Evolutionary conservation across 352 stramenopile genomes (phyloP).

Genomic region (Elongisporangium undulatum): DNA sequence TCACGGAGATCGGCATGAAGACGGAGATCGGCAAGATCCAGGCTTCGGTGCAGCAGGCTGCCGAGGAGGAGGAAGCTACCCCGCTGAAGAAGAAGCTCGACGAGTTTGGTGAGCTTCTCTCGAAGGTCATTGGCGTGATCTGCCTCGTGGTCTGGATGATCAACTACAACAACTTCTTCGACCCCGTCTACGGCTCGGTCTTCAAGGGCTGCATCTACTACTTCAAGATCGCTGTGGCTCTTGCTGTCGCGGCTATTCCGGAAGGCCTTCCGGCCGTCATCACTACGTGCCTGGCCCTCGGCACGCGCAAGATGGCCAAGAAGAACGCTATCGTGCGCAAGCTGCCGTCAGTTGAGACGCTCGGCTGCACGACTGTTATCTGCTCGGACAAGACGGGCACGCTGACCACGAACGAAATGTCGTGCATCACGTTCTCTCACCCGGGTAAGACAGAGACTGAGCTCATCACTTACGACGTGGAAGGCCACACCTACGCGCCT

Average conservation of each 20-base stretch:
- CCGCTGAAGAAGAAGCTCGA: slow-evolving; percentile 98
- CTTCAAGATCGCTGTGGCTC: slow-evolving; percentile 98
- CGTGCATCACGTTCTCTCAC: slow-evolving; percentile 77
- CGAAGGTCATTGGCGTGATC: slow-evolving; percentile 96
- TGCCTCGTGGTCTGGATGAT: slow-evolving; percentile 97
- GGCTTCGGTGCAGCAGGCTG: slow-evolving; percentile 89
- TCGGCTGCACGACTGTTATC: slow-evolving; percentile 96
- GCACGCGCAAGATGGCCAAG: slow-evolving; percentile 96
- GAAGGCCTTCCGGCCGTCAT: slow-evolving; percentile 98
- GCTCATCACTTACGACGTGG: slow-evolving; percentile 88
- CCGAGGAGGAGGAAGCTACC: slow-evolving; percentile 93
- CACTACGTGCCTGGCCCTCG: slow-evolving; percentile 95
- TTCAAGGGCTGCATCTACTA: slow-evolving; percentile 98
- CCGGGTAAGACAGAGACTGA: slow-evolving; percentile 58
- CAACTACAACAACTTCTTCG: slow-evolving; percentile 97
- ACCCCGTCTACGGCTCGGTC: slow-evolving; percentile 80
- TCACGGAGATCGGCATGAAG: slow-evolving; percentile 95
- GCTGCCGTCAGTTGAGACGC: slow-evolving; percentile 96
- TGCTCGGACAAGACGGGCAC: slow-evolving; percentile 95
- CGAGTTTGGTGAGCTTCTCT: slow-evolving; percentile 97
- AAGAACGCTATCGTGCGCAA: slow-evolving; percentile 98
- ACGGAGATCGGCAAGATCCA: slow-evolving; percentile 99
- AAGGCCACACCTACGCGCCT: slow-evolving; percentile 93
- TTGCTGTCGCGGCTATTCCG: slow-evolving; percentile 98
- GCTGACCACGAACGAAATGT: slow-evolving; percentile 99